Conservation (phyloP, 768 basidiomycete species). For the Pulveroboletus sp. region DNA sequence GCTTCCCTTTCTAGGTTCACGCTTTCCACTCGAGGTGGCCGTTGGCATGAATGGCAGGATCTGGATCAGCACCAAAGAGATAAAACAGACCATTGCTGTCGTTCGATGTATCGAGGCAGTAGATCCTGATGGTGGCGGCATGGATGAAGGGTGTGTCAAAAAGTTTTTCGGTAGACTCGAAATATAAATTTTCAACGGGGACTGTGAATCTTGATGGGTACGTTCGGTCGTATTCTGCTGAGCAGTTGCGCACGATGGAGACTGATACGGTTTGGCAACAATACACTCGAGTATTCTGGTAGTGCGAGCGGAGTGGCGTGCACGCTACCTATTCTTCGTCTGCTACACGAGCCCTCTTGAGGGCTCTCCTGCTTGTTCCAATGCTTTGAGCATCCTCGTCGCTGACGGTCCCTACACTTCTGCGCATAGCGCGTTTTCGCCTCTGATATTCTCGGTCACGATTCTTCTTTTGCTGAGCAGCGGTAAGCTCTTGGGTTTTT, state of each 20-base stretch:
- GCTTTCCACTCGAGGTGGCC: conserved; percentile 83
- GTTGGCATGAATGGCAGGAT: conserved; percentile 90
- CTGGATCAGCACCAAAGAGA: conserved; percentile 78
- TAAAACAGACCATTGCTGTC: conserved; percentile 68
- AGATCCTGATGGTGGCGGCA: conserved; percentile 67
- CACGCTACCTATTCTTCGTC: conserved; percentile 53
- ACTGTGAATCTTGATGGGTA: neutral
- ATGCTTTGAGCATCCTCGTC: conserved; percentile 58
- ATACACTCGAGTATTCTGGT: conserved; percentile 6
- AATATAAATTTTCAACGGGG: conserved; percentile 22
- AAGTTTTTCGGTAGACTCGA: conserved; percentile 47
- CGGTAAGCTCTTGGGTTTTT: conserved; percentile 58
- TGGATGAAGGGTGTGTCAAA: conserved; percentile 51
- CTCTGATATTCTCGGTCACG: conserved; percentile 81
- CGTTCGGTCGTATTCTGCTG: neutral
- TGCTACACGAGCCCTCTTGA: conserved; percentile 60
- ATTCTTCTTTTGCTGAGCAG: conserved; percentile 70
- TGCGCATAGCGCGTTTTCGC: conserved; percentile 61
- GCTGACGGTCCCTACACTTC: conserved; percentile 63
- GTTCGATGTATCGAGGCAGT: conserved; percentile 76
- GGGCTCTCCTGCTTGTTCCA: conserved; percentile 53
- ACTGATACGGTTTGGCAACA: neutral
- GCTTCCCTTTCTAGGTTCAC: conserved; percentile 71
- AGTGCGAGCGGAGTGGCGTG: neutral
- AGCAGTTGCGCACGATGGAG: neutral